Conservation (phyloP, 495 filamentous ascomycete genomes). For the Parmelia sp. region DNA sequence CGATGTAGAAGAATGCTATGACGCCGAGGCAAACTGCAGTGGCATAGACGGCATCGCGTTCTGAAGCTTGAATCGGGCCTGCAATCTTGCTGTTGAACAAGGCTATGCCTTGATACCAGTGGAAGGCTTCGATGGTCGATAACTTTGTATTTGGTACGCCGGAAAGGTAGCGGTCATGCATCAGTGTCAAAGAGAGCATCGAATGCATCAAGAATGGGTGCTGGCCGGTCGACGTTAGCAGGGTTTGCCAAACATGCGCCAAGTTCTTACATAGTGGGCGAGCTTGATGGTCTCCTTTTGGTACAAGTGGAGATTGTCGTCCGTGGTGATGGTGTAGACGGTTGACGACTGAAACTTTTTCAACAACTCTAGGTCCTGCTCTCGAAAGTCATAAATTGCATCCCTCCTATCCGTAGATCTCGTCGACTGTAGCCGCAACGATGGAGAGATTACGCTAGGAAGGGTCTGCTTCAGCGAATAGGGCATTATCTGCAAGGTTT, state of each 20-base stretch:
- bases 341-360: slow-evolving; percentile 36
- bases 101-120: slow-evolving; percentile 38
- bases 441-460: slow-evolving; percentile 1
- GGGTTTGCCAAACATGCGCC: not conserved
- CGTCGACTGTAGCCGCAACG: not conserved
- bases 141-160: slow-evolving; percentile 24
- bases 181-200: slow-evolving; percentile 37
- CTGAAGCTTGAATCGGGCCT: slow-evolving; percentile 32
- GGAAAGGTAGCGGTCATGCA: slow-evolving; percentile 42
- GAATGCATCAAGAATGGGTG: slow-evolving; percentile 45
- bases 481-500: slow-evolving; percentile 17
- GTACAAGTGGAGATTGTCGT: slow-evolving; percentile 36
- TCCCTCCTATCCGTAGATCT: not conserved
- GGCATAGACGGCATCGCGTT: slow-evolving; percentile 43
- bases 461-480: slow-evolving; percentile 2
- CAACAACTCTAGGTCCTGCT: slow-evolving; percentile 37
- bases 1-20: slow-evolving; percentile 36
- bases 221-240: slow-evolving; percentile 31
- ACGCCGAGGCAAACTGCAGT: slow-evolving; percentile 38
- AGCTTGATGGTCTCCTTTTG: slow-evolving; percentile 32
- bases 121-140: slow-evolving; percentile 37
- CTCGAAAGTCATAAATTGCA: slow-evolving; percentile 30
- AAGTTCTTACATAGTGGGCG: slow-evolving; percentile 36
- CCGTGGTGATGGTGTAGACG: slow-evolving; percentile 33
- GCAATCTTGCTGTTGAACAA: slow-evolving; percentile 36